Evolutionary conservation across 2,329 filamentous ascomycete species (phyloP), one percentile per base, ranked within the genome.

Genomic region (Botrytis aclada): DNA sequence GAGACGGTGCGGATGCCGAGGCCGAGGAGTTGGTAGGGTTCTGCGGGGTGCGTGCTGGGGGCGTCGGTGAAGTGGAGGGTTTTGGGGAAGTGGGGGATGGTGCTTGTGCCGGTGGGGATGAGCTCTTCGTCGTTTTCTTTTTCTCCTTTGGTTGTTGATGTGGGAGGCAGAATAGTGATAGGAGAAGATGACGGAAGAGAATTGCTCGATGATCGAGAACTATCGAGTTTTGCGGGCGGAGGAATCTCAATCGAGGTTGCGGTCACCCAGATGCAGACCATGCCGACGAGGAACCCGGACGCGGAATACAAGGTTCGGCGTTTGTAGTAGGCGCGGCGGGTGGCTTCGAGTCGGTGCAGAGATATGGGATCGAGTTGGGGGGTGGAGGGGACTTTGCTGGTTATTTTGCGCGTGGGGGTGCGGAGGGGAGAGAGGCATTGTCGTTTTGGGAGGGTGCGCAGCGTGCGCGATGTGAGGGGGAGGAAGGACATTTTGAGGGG

Each of bases 1-100:
- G 93, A 97, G 45, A 99, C 96, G 1, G 92, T 94, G 72, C 96
- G 89, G 75, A 97, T 91, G 29, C 96, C 96, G 8, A 98, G 84
- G 0, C 96, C 96, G 10, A 98, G 88, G 0, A 98, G 87, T 34
- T 94, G 95, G 82, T 98, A 98, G 10, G 34, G 9, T 29, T 63
- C 41, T 95, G 0, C 91, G 93, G 72, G 95, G 89, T 22, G 20
- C 0, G 75, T 95, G 0, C 91, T 93, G 72, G 96, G 89, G 75
- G 96, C 90, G 29, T 95, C 95, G 9, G 97, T 84, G 0, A 96
- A 96, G 9, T 98, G 87, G 0, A 98, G 86, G 34, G 93, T 94
- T 81, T 98, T 98, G 3, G 80, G 80, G 62, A 81, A 81, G 20
- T 75, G 77, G n/a, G 79, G 80, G 34, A 81, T 76, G 0, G 75